Conservation (phyloP, 1,284 basidiomycete genomes). For the Boletus calvinii region DNA sequence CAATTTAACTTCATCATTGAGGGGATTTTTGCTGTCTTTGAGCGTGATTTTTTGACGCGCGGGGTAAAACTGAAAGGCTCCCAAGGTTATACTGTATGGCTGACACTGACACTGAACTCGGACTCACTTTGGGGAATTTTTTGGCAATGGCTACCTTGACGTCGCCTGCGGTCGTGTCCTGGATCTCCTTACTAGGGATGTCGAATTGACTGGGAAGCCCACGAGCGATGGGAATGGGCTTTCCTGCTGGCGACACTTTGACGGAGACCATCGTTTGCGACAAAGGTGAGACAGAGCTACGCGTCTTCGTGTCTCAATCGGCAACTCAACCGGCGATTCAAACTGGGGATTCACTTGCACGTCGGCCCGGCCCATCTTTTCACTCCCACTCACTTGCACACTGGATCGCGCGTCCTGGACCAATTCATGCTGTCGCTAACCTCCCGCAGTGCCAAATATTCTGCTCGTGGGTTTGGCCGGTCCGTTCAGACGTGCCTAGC, state of each 20-base stretch:
- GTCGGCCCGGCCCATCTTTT: neutral
- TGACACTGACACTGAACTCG: neutral
- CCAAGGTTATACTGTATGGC: neutral
- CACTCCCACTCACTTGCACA: neutral
- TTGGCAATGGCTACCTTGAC: slow-evolving; percentile 58
- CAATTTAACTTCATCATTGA: slow-evolving; percentile 65
- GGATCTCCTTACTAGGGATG: slow-evolving; percentile 44
- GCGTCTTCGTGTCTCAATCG: neutral
- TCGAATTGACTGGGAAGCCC: slow-evolving; percentile 59
- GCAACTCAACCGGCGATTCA: slow-evolving; percentile 10
- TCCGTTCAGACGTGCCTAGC: slow-evolving; percentile 1
- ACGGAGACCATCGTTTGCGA: slow-evolving; percentile 55
- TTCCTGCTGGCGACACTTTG: slow-evolving; percentile 50
- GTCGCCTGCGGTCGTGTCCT: slow-evolving; percentile 54
- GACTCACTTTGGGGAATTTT: slow-evolving; percentile 57
- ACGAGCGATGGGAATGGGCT: slow-evolving; percentile 45
- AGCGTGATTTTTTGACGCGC: slow-evolving; percentile 74
- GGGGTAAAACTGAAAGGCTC: slow-evolving; percentile 54
- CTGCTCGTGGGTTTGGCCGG: neutral
- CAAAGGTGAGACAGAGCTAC: neutral
- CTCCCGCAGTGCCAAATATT: neutral
- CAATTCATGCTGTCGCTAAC: slow-evolving; percentile 14
- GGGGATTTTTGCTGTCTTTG: slow-evolving; percentile 56
- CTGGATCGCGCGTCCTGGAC: neutral
- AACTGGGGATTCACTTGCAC: neutral